phyloP scores from a whole-genome alignment of 75 land plant species.

The Sequoia sempervirens region DNA sequence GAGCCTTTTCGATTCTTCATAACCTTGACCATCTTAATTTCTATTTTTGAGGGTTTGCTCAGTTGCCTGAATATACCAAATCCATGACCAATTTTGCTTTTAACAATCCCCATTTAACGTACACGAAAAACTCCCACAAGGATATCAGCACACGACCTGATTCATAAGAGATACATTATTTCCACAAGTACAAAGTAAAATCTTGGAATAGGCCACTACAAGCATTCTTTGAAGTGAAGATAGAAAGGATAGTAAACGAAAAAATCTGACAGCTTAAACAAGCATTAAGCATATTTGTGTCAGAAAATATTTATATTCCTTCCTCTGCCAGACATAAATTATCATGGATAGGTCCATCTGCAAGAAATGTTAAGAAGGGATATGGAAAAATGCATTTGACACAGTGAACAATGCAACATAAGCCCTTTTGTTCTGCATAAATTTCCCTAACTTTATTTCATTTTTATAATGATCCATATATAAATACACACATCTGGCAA shows the following conservation, averaged over 20 bases:
- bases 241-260: not conserved
- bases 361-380: not conserved
- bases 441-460: not conserved
- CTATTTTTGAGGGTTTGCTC: conserved; percentile 43
- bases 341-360: not conserved
- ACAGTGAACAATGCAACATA: not conserved
- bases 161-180: conserved; percentile 1
- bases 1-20: conserved; percentile 58
- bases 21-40: conserved; percentile 76
- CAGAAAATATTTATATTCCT: not conserved
- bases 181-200: not conserved
- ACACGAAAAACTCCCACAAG: not conserved
- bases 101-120: not conserved
- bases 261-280: not conserved
- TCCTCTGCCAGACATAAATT: not conserved
- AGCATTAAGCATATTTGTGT: not conserved
- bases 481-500: not conserved
- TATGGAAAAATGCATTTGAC: not conserved
- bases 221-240: not conserved
- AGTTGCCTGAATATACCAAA: not conserved
- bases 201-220: not conserved
- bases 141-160: conserved; percentile 5
- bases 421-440: not conserved
- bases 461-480: not conserved
- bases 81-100: not conserved